Evolutionary conservation across 2,329 filamentous ascomycete species (phyloP).

Genomic region (Aureobasidium sp.): DNA sequence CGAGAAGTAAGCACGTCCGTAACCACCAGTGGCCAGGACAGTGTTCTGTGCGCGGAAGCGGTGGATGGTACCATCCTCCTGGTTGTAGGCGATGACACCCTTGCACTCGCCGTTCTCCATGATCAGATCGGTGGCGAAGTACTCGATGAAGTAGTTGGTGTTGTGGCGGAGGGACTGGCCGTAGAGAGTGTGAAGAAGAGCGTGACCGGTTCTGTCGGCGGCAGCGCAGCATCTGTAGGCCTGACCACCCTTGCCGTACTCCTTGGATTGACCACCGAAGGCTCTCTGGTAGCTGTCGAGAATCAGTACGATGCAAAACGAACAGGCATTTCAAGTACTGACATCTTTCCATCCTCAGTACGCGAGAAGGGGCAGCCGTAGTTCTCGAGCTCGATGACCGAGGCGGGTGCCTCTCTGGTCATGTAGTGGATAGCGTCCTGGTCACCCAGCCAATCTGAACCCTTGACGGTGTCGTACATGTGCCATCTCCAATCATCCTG

Average conservation of each 20-base stretch:
- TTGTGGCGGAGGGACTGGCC: slow-evolving; percentile 95
- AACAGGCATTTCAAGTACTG: not conserved
- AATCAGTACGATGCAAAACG: not conserved
- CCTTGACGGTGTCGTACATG: slow-evolving; percentile 99
- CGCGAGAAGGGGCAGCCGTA: slow-evolving; percentile 95
- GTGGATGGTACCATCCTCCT: slow-evolving; percentile 96
- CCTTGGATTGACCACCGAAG: slow-evolving; percentile 93
- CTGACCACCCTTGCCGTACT: slow-evolving; percentile 94
- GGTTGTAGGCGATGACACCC: slow-evolving; percentile 95
- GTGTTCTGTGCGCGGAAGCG: slow-evolving; percentile 96
- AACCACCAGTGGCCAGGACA: slow-evolving; percentile 92
- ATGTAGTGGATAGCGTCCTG: slow-evolving; percentile 98
- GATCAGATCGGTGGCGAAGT: slow-evolving; percentile 92
- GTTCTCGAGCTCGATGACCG: slow-evolving; percentile 91
- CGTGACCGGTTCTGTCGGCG: slow-evolving; percentile 93
- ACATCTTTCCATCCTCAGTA: slow-evolving; percentile 90
- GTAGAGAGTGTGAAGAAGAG: slow-evolving; percentile 95
- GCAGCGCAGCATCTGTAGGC: slow-evolving; percentile 96
- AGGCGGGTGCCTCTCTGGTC: slow-evolving; percentile 87
- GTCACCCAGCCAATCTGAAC: slow-evolving; percentile 94
- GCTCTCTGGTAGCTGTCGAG: slow-evolving; percentile 79
- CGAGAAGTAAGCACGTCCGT: slow-evolving; percentile 96
- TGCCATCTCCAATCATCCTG: slow-evolving; percentile 98
- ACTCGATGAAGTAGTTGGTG: slow-evolving; percentile 99
- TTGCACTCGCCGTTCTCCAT: slow-evolving; percentile 79